These are phyloP conservation scores for Arachis hypogaea DNA, from an alignment of 306 rosid species.

Conservation along the genomic window DNA sequence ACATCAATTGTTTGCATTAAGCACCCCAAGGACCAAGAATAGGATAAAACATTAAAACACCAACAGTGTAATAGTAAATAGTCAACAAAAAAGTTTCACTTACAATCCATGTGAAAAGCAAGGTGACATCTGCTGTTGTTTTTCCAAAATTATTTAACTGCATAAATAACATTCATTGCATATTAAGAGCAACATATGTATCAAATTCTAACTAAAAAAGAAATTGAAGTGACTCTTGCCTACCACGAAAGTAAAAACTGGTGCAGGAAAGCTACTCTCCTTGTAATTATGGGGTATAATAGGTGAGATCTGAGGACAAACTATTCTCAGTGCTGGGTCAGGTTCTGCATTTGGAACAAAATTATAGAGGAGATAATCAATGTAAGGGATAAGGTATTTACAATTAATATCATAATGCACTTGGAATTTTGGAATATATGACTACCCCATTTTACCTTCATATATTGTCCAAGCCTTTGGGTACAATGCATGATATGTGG, in stretches of 20 bases:
- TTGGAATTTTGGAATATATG: conserved; percentile 35
- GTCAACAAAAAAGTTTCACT: conserved; percentile 41
- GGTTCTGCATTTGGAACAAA: conserved; percentile 65
- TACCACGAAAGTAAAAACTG: conserved; percentile 90
- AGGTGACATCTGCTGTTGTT: conserved; percentile 73
- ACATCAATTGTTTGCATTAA: conserved; percentile 13
- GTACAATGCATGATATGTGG: conserved; percentile 86
- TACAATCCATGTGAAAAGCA: conserved; percentile 98
- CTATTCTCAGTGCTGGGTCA: conserved; percentile 77
- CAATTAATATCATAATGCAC: conserved; percentile 22
- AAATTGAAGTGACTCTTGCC: conserved; percentile 34
- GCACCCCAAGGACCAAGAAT: too few relatives aligned
- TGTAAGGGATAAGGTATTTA: neutral
- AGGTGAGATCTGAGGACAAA: conserved; percentile 94
- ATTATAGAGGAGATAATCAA: conserved; percentile 30
- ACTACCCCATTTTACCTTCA: conserved; percentile 58
- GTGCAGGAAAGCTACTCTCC: conserved; percentile 95
- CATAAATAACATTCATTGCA: conserved; percentile 26
- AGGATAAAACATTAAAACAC: conserved; percentile 5
- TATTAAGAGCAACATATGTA: conserved; percentile 16
- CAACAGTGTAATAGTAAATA: conserved; percentile 25
- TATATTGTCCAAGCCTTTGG: conserved; percentile 95
- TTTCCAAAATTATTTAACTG: conserved; percentile 84
- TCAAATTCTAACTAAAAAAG: conserved; percentile 16
- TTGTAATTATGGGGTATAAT: conserved; percentile 89